These are phyloP conservation scores for Wallacemonas sp. DNA, from an alignment of 208 protist species.

Conservation along the genomic window DNA sequence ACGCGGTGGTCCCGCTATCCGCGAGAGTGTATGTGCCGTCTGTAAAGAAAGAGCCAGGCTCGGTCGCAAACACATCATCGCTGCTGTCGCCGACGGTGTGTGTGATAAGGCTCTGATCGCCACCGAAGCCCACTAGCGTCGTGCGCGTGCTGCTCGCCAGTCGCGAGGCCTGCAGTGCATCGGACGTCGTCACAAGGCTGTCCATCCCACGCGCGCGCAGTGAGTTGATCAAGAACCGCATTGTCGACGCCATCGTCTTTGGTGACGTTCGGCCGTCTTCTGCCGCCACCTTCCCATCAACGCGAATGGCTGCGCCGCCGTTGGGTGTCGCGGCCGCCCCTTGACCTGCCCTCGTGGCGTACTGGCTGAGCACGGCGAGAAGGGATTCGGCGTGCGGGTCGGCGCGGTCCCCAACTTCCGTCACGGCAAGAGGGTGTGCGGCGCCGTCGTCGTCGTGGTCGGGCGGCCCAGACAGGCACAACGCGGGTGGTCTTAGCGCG, in stretches of 20 bases:
- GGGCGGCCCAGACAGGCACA: background rate
- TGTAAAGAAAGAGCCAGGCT: background rate
- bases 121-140: background rate
- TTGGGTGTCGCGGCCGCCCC: no score
- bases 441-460: background rate
- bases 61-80: background rate
- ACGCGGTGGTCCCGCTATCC: constrained; percentile 3
- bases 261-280: background rate
- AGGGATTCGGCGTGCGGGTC: no score
- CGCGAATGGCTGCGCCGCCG: no score
- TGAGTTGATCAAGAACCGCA: background rate
- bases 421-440: no score
- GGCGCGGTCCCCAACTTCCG: no score
- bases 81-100: constrained; percentile 6
- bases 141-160: background rate
- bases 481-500: background rate
- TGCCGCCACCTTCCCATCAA: no score
- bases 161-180: background rate
- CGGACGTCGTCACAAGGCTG: background rate
- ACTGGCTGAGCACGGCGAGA: no score
- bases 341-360: no score
- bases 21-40: constrained; percentile 1
- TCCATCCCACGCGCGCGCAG: constrained; percentile 5
- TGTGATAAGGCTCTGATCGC: background rate
- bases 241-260: background rate